These are phyloP conservation scores for Polymyxa betae DNA, from an alignment of 208 protist species.

Conservation along the genomic window DNA sequence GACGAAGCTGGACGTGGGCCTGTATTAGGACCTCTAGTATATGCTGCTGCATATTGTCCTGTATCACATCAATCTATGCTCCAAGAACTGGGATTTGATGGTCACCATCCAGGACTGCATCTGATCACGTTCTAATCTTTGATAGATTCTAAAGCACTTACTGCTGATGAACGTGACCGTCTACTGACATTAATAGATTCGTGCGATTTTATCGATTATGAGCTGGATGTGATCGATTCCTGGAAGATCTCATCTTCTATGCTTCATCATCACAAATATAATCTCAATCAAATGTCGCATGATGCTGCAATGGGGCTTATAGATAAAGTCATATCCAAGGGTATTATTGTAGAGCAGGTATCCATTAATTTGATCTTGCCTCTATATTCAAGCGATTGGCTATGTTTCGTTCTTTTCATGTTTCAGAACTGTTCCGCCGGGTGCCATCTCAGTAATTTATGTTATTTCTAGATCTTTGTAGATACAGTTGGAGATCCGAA, in stretches of 20 bases:
- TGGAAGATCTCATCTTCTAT: conserved; percentile 64
- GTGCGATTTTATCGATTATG: conserved; percentile 29
- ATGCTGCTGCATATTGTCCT: conserved; percentile 61
- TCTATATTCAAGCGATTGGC: too few relatives aligned
- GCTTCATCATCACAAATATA: conserved; percentile 49
- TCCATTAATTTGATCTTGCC: too few relatives aligned
- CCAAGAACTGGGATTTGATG: conserved; percentile 41
- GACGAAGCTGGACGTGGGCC: conserved; percentile 77
- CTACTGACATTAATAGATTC: conserved; percentile 51
- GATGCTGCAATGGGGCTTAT: conserved; percentile 60
- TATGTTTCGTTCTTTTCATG: too few relatives aligned
- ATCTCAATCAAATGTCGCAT: conserved; percentile 63
- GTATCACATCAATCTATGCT: conserved; percentile 14
- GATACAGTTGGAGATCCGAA: conserved; percentile 69
- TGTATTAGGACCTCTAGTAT: conserved; percentile 66
- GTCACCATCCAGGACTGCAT: conserved; percentile 14
- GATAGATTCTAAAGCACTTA: conserved; percentile 66
- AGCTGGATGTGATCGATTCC: conserved; percentile 55
- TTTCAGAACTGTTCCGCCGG: too few relatives aligned
- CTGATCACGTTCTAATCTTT: conserved; percentile 9
- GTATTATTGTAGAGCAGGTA: conserved; percentile 63
- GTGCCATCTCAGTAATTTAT: too few relatives aligned
- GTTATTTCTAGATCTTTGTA: conserved; percentile 60
- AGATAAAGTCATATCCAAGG: conserved; percentile 46
- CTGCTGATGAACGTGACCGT: conserved; percentile 54